Base-by-base conservation (phyloP, 257 asterid species). In the Agastache rugosa region DNA sequence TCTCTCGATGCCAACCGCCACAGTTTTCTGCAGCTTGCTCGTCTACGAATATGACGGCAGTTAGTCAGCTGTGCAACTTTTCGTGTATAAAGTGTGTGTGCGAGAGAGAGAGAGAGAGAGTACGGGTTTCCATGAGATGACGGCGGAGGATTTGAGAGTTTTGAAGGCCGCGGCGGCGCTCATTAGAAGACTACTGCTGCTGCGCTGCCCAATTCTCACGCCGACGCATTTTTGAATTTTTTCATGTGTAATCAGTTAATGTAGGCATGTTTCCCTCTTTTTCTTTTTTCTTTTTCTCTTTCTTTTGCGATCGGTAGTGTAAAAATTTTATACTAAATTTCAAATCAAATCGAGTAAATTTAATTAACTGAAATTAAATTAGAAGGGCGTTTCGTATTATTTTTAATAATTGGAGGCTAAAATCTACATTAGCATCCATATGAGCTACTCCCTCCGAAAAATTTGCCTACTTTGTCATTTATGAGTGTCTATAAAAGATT, bases 1-100 rank as follows among this genome's bases (percentile, higher is more conserved):
- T 78, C 85, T 82, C 83, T 84, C 92, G 6, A 92, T 55, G 80
- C 89, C 81, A 34, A 67, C 75, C 45, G 89, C 82, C 50, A 92
- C 77, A 8, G 99, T 94, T 71, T 83, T 87, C 92, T 94, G 99
- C 62, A 89, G 71, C 87, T 86, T 87, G 44, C 97, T 97, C 14
- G 90, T 89, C 98, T 93, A 89, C 83, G 74, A 67, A 51, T 35
- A 76, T 8, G 54, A 82, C 23, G 53, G 42, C 37, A 67, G 55
- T 50, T 71, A 60, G 68, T 55, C 42, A 79, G 54, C 51, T 48
- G 41, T 58, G 45, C 1, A 72, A 60, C 61, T 54, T 19, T 34
- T 23, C 0, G 23, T 6, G 19, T 19, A 2, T 0, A 11, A 54
- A 11, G 27, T 16, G 35, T 0, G 22, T 6, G 58, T 0, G 45